Percentiles rank a stretch among this genome's conserved stretches.
Conservation (phyloP, 2,329 filamentous ascomycete genomes). For the Curvularia sp. region DNA sequence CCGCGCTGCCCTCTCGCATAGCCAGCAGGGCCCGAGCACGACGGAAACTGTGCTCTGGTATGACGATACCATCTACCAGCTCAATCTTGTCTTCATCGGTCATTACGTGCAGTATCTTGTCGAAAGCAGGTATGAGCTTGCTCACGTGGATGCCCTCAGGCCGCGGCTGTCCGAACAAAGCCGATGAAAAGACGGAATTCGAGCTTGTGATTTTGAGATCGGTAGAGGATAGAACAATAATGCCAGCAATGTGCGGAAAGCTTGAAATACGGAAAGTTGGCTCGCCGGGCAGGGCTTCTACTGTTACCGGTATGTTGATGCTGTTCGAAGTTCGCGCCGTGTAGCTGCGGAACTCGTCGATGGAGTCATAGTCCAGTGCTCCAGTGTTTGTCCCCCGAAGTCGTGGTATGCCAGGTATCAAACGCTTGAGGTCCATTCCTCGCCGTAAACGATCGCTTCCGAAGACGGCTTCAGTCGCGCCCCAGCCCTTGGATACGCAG, state of each 20-base stretch:
- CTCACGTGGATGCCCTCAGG: conserved; percentile 82
- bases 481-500: conserved; percentile 70
- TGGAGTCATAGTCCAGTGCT: conserved; percentile 78
- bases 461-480: conserved; percentile 88
- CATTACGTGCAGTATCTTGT: conserved; percentile 79
- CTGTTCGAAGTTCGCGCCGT: conserved; percentile 80
- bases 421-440: conserved; percentile 75
- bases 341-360: conserved; percentile 77
- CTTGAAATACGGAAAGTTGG: conserved; percentile 84
- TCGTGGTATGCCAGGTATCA: conserved; percentile 83
- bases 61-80: conserved; percentile 90
- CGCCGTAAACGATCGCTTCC: conserved; percentile 70
- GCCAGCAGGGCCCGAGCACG: conserved; percentile 84
- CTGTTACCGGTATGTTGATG: conserved; percentile 82
- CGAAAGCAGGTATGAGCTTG: conserved; percentile 84
- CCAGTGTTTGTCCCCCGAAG: conserved; percentile 74
- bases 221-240: conserved; percentile 85
- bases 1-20: conserved; percentile 80
- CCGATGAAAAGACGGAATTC: conserved; percentile 92
- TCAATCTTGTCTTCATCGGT: conserved; percentile 85
- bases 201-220: conserved; percentile 85
- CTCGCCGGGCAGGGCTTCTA: conserved; percentile 74
- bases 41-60: conserved; percentile 94
- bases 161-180: conserved; percentile 86
- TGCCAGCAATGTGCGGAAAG: conserved; percentile 96